Conservation (phyloP, 2,329 filamentous ascomycete species). For the Monosporascus sp. region DNA sequence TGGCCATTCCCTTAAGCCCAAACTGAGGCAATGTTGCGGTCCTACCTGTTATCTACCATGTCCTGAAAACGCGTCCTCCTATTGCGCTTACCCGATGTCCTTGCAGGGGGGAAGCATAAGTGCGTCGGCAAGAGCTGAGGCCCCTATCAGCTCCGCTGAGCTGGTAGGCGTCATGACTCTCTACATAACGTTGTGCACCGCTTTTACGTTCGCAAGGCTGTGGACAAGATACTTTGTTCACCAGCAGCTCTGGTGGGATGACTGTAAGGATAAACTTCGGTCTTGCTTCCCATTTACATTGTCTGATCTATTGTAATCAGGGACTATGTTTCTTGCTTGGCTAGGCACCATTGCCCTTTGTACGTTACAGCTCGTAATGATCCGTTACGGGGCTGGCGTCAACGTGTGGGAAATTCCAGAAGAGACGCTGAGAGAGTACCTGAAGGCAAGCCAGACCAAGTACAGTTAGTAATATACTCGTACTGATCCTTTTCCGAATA, state of each 20-base stretch:
- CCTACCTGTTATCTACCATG: neutral
- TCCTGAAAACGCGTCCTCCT: neutral
- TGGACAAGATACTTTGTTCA: constrained; percentile 15
- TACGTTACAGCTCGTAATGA: constrained; percentile 9
- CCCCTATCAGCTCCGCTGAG: constrained; percentile 6
- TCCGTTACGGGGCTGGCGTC: constrained; percentile 13
- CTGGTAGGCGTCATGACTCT: constrained; percentile 10
- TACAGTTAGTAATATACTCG: neutral
- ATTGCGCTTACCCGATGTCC: neutral
- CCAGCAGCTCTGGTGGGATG: constrained; percentile 21
- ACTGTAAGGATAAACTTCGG: constrained; percentile 13
- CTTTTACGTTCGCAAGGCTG: constrained; percentile 13
- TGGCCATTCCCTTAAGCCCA: too few relatives aligned
- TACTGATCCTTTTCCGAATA: neutral
- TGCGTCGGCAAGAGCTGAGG: constrained; percentile 8
- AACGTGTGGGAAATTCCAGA: constrained; percentile 16
- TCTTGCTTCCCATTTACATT: neutral
- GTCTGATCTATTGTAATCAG: constrained; percentile 2
- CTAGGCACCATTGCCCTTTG: constrained; percentile 12
- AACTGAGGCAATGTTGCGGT: too few relatives aligned
- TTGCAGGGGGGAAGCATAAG: constrained; percentile 2
- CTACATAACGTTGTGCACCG: constrained; percentile 24
- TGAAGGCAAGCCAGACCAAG: constrained; percentile 1
- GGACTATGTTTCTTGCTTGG: constrained; percentile 16
- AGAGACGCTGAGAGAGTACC: constrained; percentile 6